These are phyloP conservation scores for Aureobasidium sp. DNA, from an alignment of 2,329 filamentous ascomycete species.

Conservation along the genomic window DNA sequence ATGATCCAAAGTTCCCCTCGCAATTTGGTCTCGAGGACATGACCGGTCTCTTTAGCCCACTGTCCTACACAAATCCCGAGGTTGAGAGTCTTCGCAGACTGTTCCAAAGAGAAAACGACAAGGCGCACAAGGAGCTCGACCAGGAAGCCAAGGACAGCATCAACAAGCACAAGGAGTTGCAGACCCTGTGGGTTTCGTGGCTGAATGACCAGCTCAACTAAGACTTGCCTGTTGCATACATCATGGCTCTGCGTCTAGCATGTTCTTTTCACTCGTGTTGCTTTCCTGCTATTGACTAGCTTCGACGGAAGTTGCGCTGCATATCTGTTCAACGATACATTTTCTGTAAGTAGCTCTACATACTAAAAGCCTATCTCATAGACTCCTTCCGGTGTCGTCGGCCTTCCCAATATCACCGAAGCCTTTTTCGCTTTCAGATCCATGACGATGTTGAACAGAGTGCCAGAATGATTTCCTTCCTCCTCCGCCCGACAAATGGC, in stretches of 20 bases:
- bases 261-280: neutral
- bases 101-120: neutral
- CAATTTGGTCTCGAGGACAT: conserved; percentile 8
- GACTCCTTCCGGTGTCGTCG: conserved; percentile 20
- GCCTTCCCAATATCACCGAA: conserved; percentile 28
- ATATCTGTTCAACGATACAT: neutral
- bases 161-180: neutral
- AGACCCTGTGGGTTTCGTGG: neutral
- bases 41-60: neutral
- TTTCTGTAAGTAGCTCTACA: conserved; percentile 1
- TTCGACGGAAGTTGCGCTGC: neutral
- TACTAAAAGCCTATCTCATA: conserved; percentile 19
- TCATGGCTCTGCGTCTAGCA: neutral
- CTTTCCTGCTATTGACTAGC: neutral
- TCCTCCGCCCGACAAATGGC: conserved; percentile 30
- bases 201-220: neutral
- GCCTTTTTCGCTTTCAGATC: conserved; percentile 28
- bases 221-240: neutral
- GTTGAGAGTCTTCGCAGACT: neutral
- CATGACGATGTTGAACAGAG: conserved; percentile 35
- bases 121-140: neutral
- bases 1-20: conserved; percentile 1
- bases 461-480: conserved; percentile 23
- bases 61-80: neutral
- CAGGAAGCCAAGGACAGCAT: neutral